Conservation (phyloP, 108 stramenopile species). For the Hondaea fermentalgiana region DNA sequence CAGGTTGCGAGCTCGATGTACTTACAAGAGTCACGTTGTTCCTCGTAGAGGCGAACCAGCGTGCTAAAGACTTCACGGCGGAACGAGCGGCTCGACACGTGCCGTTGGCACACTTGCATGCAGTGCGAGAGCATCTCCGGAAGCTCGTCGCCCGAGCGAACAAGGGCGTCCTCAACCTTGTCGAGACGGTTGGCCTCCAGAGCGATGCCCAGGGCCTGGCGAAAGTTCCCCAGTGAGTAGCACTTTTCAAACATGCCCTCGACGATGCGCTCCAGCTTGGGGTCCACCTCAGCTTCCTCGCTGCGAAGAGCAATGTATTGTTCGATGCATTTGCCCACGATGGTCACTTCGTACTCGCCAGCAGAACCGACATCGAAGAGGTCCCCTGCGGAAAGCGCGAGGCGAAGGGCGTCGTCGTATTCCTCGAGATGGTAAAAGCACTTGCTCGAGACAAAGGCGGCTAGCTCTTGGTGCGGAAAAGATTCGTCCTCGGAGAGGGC, state of each 20-base stretch:
- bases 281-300: slow-evolving; percentile 45
- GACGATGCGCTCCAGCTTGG: slow-evolving; percentile 78
- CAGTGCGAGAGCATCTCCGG: background rate
- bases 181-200: slow-evolving; percentile 73
- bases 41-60: background rate
- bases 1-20: slow-evolving; percentile 11
- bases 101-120: background rate
- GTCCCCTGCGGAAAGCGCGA: slow-evolving; percentile 48
- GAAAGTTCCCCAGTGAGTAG: slow-evolving; percentile 65
- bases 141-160: slow-evolving; percentile 32
- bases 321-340: slow-evolving; percentile 66
- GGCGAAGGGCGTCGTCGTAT: slow-evolving; percentile 81
- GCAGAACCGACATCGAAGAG: slow-evolving; percentile 42
- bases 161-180: slow-evolving; percentile 56
- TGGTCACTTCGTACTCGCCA: slow-evolving; percentile 47
- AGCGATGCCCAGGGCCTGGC: slow-evolving; percentile 91
- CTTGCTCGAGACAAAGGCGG: slow-evolving; percentile 67
- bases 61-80: background rate
- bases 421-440: slow-evolving; percentile 96
- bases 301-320: slow-evolving; percentile 43
- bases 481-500: slow-evolving; percentile 46
- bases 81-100: background rate
- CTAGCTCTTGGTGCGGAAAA: slow-evolving; percentile 49
- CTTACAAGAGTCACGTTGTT: background rate
- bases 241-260: slow-evolving; percentile 83